Percentiles rank a stretch among this genome's conserved stretches.
These are phyloP conservation scores for Microdochium trichocladiopsis DNA, from an alignment of 2,329 filamentous ascomycete genomes.

Conservation along the genomic window DNA sequence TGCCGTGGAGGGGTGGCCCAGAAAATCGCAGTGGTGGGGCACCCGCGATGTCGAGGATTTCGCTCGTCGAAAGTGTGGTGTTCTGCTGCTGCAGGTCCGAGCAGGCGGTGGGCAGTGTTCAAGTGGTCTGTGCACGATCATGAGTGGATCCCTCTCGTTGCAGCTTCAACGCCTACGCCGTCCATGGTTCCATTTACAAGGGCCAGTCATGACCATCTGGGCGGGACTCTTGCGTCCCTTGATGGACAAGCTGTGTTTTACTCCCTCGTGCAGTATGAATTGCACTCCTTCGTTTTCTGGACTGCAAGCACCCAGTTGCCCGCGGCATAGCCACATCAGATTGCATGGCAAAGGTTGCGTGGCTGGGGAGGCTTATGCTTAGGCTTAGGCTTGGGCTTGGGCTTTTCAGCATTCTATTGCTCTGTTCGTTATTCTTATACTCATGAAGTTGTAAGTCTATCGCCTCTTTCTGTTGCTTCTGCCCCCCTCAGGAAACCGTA, in stretches of 20 bases:
- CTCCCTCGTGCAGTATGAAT: no score
- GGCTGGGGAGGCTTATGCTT: not conserved
- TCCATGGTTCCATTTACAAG: no score
- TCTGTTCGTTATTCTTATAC: not conserved
- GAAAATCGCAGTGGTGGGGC: conserved; percentile 21
- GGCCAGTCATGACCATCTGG: not conserved
- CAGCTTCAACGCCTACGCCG: no score
- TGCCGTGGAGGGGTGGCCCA: conserved; percentile 3
- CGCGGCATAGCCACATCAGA: no score
- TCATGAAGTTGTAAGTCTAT: conserved; percentile 1
- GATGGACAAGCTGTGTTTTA: not conserved
- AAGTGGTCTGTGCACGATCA: not conserved
- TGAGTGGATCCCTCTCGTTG: not conserved
- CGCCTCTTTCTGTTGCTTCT: not conserved
- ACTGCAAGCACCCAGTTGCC: no score
- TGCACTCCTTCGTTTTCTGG: not conserved
- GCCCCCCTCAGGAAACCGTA: not conserved
- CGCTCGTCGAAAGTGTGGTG: conserved; percentile 1
- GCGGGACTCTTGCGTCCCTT: not conserved
- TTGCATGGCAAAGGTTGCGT: no score
- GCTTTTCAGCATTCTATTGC: not conserved
- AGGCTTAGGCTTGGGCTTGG: not conserved
- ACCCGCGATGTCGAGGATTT: not conserved
- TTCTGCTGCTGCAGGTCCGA: not conserved
- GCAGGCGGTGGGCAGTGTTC: not conserved